phyloP scores from a whole-genome alignment of 352 stramenopile genomes.

The Globisporangium perplexum region DNA sequence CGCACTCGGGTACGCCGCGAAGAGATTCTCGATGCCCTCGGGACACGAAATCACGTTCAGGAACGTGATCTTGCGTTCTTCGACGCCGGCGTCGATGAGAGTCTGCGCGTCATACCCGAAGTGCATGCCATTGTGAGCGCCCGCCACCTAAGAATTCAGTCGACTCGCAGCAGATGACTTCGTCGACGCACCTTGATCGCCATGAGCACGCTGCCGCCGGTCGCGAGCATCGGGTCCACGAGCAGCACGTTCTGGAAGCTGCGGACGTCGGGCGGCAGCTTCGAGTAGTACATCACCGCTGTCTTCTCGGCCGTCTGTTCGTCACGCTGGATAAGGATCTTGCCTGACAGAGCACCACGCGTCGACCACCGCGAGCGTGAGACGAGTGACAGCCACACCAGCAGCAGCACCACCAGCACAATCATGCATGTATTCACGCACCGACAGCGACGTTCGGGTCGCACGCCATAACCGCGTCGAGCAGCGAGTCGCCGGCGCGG shows the following conservation, averaged over 20 bases:
- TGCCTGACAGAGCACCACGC: slow-evolving; percentile 41
- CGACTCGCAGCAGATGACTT: too few species aligned
- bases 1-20: slow-evolving; percentile 57
- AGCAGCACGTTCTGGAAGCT: slow-evolving; percentile 88
- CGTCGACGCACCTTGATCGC: slow-evolving; percentile 89
- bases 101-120: slow-evolving; percentile 24
- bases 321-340: slow-evolving; percentile 97
- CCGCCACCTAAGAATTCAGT: too few species aligned
- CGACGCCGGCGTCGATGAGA: slow-evolving; percentile 80
- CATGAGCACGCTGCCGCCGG: slow-evolving; percentile 82
- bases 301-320: slow-evolving; percentile 86
- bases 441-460: slow-evolving; percentile 80
- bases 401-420: too few species aligned
- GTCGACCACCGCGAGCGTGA: too few species aligned
- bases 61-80: slow-evolving; percentile 91
- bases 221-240: slow-evolving; percentile 96
- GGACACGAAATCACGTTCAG: slow-evolving; percentile 93
- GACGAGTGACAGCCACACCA: too few species aligned
- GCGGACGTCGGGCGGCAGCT: slow-evolving; percentile 86
- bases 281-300: slow-evolving; percentile 92
- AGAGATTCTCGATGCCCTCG: slow-evolving; percentile 84
- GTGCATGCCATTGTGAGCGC: not conserved
- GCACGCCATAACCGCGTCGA: slow-evolving; percentile 88
- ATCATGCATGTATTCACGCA: too few species aligned
- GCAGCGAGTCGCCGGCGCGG: slow-evolving; percentile 84